Evolutionary conservation across 805 yeast genomes (phyloP).

Genomic region (Candida silvicultrix): DNA sequence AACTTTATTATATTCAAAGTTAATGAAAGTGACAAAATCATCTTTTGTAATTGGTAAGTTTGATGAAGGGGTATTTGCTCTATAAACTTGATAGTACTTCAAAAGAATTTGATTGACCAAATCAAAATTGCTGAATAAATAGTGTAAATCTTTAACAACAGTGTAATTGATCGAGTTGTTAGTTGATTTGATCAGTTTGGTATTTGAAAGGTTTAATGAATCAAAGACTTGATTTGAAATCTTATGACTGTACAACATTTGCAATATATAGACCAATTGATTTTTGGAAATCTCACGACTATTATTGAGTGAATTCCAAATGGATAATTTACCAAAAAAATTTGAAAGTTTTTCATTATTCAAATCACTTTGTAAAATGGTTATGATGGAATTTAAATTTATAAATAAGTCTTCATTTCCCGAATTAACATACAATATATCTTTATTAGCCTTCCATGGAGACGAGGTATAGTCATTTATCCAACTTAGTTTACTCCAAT

Average conservation of each 20-base stretch:
- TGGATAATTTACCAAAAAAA: conserved; percentile 25
- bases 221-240: conserved; percentile 29
- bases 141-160: conserved; percentile 32
- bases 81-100: conserved; percentile 16
- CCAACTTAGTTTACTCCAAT: conserved; percentile 28
- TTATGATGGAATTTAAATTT: conserved; percentile 32
- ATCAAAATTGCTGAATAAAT: conserved; percentile 33
- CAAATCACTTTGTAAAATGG: conserved; percentile 35
- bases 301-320: conserved; percentile 22
- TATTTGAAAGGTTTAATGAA: conserved; percentile 26
- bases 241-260: conserved; percentile 30
- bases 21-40: conserved; percentile 28
- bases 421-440: background rate
- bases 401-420: conserved; percentile 21
- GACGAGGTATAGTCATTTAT: conserved; percentile 21
- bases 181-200: conserved; percentile 20
- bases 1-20: conserved; percentile 31
- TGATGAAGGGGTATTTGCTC: conserved; percentile 7
- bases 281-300: conserved; percentile 28
- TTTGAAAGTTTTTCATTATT: conserved; percentile 27
- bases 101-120: conserved; percentile 24
- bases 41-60: conserved; percentile 29
- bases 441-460: conserved; percentile 9
- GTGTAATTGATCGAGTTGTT: conserved; percentile 28
- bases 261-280: conserved; percentile 27